phyloP scores from a whole-genome alignment of 2,329 filamentous ascomycete genomes.

The Neocatenulostroma microsporum region DNA sequence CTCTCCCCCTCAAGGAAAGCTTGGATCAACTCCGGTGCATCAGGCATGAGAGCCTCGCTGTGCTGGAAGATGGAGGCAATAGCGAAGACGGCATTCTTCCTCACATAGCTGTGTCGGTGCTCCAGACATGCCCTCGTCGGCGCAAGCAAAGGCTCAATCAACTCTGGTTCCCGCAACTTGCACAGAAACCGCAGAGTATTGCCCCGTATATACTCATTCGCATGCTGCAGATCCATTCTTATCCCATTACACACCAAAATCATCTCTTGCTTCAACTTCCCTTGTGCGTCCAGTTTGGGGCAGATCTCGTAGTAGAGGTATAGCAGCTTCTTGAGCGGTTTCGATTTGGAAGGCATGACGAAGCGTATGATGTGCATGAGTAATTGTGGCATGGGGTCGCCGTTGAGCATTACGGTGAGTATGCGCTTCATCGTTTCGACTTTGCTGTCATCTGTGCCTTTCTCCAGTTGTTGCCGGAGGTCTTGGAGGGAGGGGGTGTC shows the following conservation, averaged over 20 bases:
- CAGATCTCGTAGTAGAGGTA: slow-evolving; percentile 99
- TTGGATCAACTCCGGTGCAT: slow-evolving; percentile 85
- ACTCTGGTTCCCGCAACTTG: slow-evolving; percentile 90
- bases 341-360: slow-evolving; percentile 97
- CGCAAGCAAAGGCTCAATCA: slow-evolving; percentile 91
- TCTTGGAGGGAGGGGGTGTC: slow-evolving; percentile 87
- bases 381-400: slow-evolving; percentile 87
- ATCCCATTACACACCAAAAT: slow-evolving; percentile 99
- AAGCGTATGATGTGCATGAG: slow-evolving; percentile 99
- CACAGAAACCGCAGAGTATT: slow-evolving; percentile 97
- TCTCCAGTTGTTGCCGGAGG: slow-evolving; percentile 58
- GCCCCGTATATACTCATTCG: slow-evolving; percentile 96
- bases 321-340: slow-evolving; percentile 91
- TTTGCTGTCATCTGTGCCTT: slow-evolving; percentile 34
- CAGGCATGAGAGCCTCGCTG: slow-evolving; percentile 84
- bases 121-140: slow-evolving; percentile 88
- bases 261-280: slow-evolving; percentile 99
- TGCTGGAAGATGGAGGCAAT: slow-evolving; percentile 87
- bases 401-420: slow-evolving; percentile 94
- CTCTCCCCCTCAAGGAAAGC: slow-evolving; percentile 84
- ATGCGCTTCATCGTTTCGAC: slow-evolving; percentile 72
- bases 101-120: slow-evolving; percentile 93
- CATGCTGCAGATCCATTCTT: slow-evolving; percentile 90
- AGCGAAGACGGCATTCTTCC: slow-evolving; percentile 96
- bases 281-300: slow-evolving; percentile 82